Evolutionary conservation across 768 basidiomycete genomes (phyloP).

Genomic region (Postia placenta): DNA sequence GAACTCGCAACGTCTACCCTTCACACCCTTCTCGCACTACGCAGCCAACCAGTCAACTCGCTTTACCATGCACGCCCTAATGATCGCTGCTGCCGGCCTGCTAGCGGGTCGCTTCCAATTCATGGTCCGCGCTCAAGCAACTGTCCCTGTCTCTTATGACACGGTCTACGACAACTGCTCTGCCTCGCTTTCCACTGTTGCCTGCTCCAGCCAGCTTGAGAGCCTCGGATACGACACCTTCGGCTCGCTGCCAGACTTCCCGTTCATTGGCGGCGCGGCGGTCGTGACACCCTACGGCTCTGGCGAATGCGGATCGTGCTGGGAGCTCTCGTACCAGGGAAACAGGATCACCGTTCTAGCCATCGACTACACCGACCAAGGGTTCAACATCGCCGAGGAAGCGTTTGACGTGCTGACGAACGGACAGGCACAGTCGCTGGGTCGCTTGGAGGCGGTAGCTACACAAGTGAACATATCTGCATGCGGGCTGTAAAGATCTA

Average conservation of each 20-base stretch:
- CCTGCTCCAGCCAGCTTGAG: conserved; percentile 43
- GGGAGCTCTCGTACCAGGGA: conserved; percentile 45
- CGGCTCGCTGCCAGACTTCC: conserved; percentile 48
- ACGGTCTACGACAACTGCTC: conserved; percentile 39
- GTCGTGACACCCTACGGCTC: conserved; percentile 38
- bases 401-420: conserved; percentile 25
- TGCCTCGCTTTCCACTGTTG: conserved; percentile 35
- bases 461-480: conserved; percentile 19
- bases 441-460: conserved; percentile 21
- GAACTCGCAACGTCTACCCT: too few species aligned
- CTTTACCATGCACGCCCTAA: not conserved
- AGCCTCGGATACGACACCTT: conserved; percentile 38
- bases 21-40: too few species aligned
- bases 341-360: conserved; percentile 43
- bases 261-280: conserved; percentile 50
- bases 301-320: conserved; percentile 57
- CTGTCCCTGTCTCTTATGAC: conserved; percentile 36
- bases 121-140: conserved; percentile 15
- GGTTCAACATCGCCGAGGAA: conserved; percentile 31
- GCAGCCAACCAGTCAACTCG: too few species aligned
- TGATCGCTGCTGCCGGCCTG: not conserved
- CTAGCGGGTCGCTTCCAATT: conserved; percentile 6
- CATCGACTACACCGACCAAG: conserved; percentile 39
- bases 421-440: conserved; percentile 18
- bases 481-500: conserved; percentile 34